Conservation (phyloP, 169 alveolate genomes). For the Theileria orientalis region DNA sequence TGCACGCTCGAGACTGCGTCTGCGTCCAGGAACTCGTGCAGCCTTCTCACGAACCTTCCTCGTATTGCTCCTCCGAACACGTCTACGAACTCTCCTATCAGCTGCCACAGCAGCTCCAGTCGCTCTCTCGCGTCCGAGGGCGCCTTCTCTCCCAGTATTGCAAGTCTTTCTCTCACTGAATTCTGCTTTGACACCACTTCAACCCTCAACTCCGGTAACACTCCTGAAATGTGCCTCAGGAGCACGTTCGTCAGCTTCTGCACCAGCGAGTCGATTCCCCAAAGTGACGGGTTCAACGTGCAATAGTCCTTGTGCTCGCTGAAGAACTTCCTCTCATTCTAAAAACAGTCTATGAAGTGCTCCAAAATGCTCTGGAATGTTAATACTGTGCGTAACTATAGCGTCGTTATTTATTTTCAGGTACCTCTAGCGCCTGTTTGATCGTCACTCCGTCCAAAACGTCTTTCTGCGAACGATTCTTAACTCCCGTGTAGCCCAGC, state of each 20-base stretch:
- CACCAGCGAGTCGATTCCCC: slow-evolving; percentile 95
- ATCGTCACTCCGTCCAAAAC: slow-evolving; percentile 88
- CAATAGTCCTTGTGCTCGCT: slow-evolving; percentile 91
- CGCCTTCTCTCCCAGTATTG: slow-evolving; percentile 89
- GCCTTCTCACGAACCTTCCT: slow-evolving; percentile 91
- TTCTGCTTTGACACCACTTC: slow-evolving; percentile 84
- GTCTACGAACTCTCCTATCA: slow-evolving; percentile 97
- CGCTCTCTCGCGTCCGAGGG: slow-evolving; percentile 89
- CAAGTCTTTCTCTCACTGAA: slow-evolving; percentile 78
- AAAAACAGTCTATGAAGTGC: slow-evolving; percentile 11
- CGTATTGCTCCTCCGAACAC: slow-evolving; percentile 91
- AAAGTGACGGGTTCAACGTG: slow-evolving; percentile 85
- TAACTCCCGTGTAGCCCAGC: slow-evolving; percentile 96
- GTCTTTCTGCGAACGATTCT: slow-evolving; percentile 90
- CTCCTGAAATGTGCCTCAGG: slow-evolving; percentile 92
- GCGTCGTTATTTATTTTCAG: neutral
- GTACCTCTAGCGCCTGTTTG: slow-evolving; percentile 83
- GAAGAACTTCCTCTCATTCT: slow-evolving; percentile 89
- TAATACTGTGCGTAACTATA: neutral
- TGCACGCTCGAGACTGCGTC: slow-evolving; percentile 84
- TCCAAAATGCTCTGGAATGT: slow-evolving; percentile 15
- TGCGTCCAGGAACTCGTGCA: slow-evolving; percentile 78
- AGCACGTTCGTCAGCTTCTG: slow-evolving; percentile 93
- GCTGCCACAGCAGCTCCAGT: slow-evolving; percentile 94
- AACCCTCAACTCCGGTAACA: slow-evolving; percentile 92